Evolutionary conservation across 2,329 filamentous ascomycete species (phyloP), one percentile per base, ranked within the genome.

Genomic region (Colletotrichum neosansevieriae): DNA sequence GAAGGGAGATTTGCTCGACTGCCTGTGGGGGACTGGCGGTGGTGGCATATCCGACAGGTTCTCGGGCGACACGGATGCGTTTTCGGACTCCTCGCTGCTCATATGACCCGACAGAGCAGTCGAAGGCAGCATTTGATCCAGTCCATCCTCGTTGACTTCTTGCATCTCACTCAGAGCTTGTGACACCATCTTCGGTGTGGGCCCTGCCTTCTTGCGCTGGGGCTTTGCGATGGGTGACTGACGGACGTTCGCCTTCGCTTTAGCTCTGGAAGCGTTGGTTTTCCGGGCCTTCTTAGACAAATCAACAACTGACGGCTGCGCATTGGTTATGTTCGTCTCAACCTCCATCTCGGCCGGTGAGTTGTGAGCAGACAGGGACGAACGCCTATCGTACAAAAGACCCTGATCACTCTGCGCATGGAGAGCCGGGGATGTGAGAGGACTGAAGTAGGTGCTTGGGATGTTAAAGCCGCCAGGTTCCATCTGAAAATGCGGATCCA

Each of bases 381-480:
- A 81, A 38, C 79, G 75, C 65, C 82, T 78, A 58, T 88, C 81
- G 70, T 85, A 84, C 58, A 79, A 73, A 4, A 82, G 77, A 15
- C 78, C 77, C 29, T 81, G 75, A 62, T 90, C 87, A 69, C 83
- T 88, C 76, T 94, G 91, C 1, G 92, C 91, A 77, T 92, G 91
- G 17, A 96, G 82, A 3, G 92, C 92, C 1, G 93, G 93, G 15
- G 93, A 96, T 5, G 92, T 94, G 56, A 96, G 84, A 10, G 93
- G 93, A 75, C 92, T 96, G 77, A 96, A 94, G 79, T 94, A 95
- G 38, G 91, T 87, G 40, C 87, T 88, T 0, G 91, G 89, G 3
- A 92, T 84, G 6, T 87, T 85, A 73, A 89, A 93, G 50, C 82
- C 81, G 54, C 82, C 81, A 36, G 79, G 80, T 24, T 89, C 86